Evolutionary conservation across 2,329 filamentous ascomycete species (phyloP).

Genomic region (Ophiosphaerella korrae): DNA sequence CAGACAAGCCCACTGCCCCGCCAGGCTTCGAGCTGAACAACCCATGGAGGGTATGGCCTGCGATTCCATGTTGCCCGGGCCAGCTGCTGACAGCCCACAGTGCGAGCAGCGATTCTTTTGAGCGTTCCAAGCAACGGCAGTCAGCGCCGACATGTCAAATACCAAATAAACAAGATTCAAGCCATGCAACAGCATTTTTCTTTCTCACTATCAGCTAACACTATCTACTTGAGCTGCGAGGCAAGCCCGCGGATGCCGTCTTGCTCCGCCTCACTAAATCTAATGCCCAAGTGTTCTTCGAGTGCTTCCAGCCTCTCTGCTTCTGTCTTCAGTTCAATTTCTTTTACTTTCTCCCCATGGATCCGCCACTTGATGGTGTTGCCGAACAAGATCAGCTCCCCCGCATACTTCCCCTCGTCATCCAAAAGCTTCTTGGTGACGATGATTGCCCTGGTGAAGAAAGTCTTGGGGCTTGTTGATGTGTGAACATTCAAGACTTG

Average conservation of each 20-base stretch:
- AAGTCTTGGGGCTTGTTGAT: conserved; percentile 38
- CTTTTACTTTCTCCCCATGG: conserved; percentile 48
- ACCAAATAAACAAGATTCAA: conserved; percentile 19
- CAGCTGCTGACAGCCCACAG: conserved; percentile 38
- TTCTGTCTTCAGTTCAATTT: conserved; percentile 50
- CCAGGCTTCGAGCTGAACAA: conserved; percentile 70
- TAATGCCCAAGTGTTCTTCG: conserved; percentile 52
- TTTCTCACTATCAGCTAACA: conserved; percentile 2
- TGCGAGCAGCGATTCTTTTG: conserved; percentile 47
- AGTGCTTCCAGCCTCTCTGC: conserved; percentile 51
- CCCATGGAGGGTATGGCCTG: conserved; percentile 65
- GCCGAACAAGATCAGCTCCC: conserved; percentile 50
- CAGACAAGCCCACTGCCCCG: conserved; percentile 63
- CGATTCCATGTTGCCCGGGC: not conserved
- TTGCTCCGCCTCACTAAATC: conserved; percentile 44
- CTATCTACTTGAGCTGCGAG: conserved; percentile 39
- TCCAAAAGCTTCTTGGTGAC: conserved; percentile 59
- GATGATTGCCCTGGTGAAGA: conserved; percentile 40
- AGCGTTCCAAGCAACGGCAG: conserved; percentile 12
- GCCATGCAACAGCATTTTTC: conserved; percentile 10
- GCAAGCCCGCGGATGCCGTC: conserved; percentile 45
- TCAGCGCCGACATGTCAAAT: conserved; percentile 7
- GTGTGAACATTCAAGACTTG: conserved; percentile 42
- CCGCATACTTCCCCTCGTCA: conserved; percentile 41
- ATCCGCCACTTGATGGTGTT: conserved; percentile 54